A percentile compares a stretch with the other conserved stretches of the same genome.
phyloP scores from a whole-genome alignment of 1,139 yeast species.

The Saccharomyces uvarum region DNA sequence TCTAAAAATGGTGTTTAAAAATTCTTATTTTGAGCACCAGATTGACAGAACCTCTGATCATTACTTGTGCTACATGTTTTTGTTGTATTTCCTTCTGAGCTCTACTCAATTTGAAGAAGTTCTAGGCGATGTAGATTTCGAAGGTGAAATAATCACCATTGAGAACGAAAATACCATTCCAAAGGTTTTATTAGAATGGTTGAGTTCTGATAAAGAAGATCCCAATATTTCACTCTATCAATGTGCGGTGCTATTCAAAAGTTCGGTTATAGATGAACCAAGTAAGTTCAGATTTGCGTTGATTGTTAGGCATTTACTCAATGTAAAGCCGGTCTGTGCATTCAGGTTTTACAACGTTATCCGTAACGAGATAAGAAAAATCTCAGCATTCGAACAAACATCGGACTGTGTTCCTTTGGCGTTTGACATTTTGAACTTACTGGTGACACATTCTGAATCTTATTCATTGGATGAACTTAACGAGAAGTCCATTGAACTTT shows the following conservation, averaged over 20 bases:
- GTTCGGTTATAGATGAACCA: constrained; percentile 44
- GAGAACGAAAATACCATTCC: constrained; percentile 42
- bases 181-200: constrained; percentile 41
- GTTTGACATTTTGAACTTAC: constrained; percentile 31
- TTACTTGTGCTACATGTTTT: constrained; percentile 43
- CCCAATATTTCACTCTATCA: constrained; percentile 45
- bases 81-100: constrained; percentile 46
- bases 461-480: constrained; percentile 17
- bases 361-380: constrained; percentile 37
- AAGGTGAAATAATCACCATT: constrained; percentile 30
- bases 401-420: constrained; percentile 29
- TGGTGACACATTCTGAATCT: constrained; percentile 31
- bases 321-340: constrained; percentile 35
- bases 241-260: constrained; percentile 46
- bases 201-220: constrained; percentile 37
- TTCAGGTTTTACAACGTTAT: constrained; percentile 42
- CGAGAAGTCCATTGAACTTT: constrained; percentile 22
- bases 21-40: constrained; percentile 34
- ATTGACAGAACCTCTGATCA: constrained; percentile 17
- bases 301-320: constrained; percentile 41
- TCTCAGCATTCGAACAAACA: constrained; percentile 26
- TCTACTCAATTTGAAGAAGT: constrained; percentile 44
- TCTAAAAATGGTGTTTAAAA: constrained; percentile 43
- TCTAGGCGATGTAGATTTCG: constrained; percentile 43
- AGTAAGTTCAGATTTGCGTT: constrained; percentile 48